Evolutionary conservation across 441 rosid species (phyloP), one percentile per base, ranked within the genome.

Genomic region (Gossypium trilobum): DNA sequence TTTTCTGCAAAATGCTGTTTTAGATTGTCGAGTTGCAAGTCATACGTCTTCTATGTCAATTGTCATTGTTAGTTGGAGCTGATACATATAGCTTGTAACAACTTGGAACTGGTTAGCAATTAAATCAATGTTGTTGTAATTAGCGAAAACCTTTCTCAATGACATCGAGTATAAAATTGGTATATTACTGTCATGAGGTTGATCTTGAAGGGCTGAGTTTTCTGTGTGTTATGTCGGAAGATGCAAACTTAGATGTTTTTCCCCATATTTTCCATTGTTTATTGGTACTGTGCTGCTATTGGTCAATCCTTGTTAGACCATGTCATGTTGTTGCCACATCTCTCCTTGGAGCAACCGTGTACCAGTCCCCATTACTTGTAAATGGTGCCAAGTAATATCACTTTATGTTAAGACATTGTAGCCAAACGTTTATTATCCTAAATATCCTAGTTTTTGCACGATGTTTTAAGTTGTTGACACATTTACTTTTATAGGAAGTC

Each of bases 1-100:
- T 46, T 44, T 46, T 66, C 56, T 66, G 39, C 39, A 46, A 66
- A 66, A 46, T 65, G 69, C 2, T 39, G 31, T 11, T 64, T 55
- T 55, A 36, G 14, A 63, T 39, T 63, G 68, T 36, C 22, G 54
- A 64, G 33, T 64, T 64, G 33, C 11, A 42, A 63, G 27, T 19
- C 27, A 46, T 66, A 9, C 9, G 0, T 3, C 16, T 46, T 29
- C 39, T 22, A 22, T 50, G 11, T 48, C 22, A 50, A 67, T 13
- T 50, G 39, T 11, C 11, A 2, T 44, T 7, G 39, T 66, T 48
- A 66, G 23, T 48, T 25, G 14, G 22, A 27, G 59, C 13, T 68
- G 44, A 50, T 68, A 68, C 25, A 68, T 14, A 50, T 66, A 46
- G 16, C 70, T 44, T 42, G 13, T 13, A 39, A 44, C 11, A 42